Evolutionary conservation across 1,284 basidiomycete genomes (phyloP).

Genomic region (Ceratobasidium papillatum): DNA sequence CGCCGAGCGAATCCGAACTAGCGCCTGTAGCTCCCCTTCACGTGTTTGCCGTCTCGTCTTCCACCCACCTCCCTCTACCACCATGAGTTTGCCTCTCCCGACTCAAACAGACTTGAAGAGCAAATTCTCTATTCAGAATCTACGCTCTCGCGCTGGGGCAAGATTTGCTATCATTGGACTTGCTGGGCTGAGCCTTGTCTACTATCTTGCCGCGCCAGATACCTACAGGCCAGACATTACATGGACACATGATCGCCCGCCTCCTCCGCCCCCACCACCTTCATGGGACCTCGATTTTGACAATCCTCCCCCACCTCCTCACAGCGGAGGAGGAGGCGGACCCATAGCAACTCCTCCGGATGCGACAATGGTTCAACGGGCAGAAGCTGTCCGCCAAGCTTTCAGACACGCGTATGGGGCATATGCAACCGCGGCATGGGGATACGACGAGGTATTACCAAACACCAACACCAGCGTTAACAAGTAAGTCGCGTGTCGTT

Average conservation of each 20-base stretch:
- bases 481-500: conserved; percentile 57
- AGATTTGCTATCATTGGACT: conserved; percentile 28
- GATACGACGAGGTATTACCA: conserved; percentile 69
- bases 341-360: neutral
- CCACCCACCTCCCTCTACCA: neutral
- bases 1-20: neutral
- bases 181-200: neutral
- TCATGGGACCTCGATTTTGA: conserved; percentile 35
- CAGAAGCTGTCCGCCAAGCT: conserved; percentile 64
- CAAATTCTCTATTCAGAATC: conserved; percentile 12
- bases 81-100: conserved; percentile 32
- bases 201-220: conserved; percentile 24
- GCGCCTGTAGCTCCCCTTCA: neutral
- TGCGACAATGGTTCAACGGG: conserved; percentile 51
- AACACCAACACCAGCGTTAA: conserved; percentile 58
- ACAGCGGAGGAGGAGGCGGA: neutral
- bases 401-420: conserved; percentile 71
- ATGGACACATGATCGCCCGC: conserved; percentile 23
- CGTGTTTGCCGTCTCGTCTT: neutral
- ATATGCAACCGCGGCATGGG: conserved; percentile 65
- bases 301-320: conserved; percentile 15
- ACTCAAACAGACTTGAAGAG: conserved; percentile 1
- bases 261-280: neutral
- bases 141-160: conserved; percentile 26
- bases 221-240: conserved; percentile 22